Evolutionary conservation across 441 rosid species (phyloP), one percentile per base, ranked within the genome.

Genomic region (Theobroma grandiflorum): DNA sequence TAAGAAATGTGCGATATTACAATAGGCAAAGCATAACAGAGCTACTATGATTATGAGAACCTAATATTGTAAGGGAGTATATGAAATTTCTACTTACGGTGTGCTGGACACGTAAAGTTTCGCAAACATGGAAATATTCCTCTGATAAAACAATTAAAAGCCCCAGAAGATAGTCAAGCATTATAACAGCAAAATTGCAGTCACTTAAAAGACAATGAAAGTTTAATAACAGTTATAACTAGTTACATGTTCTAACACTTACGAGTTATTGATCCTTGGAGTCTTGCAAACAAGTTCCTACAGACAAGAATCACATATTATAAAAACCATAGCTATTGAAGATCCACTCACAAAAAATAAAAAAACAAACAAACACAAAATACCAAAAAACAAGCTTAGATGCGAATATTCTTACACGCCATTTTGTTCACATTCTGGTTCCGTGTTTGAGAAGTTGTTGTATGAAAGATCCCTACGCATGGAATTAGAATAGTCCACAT

Each of bases 401-500:
- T 37, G 15, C 9, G 8, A 18, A 77, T 20, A 22, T 79, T 63
- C 81, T 15, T 83, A 88, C 88, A 1, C 35, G n/a, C 0, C 35
- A 33, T 33, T 58, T 8, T 75, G 63, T 75, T 58, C 43, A 73
- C 89, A 70, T 67, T 38, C 35, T 49, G 76, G 10, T 38, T 4
- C 15, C 0, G 82, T 9, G 75, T 26, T 67, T 42, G 85, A 79
- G 66, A 88, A 84, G 78, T 82, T 86, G 76, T 88, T 88, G n/a
- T 82, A 86, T 45, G 88, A 87, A 74, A 85, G 76, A 55, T 85
- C 86, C 58, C 86, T 85, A 82, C 57, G 64, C 15, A 82, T n/a
- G 61, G 66, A 47, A n/a, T n/a, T n/a, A n/a, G n/a, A n/a, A n/a
- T n/a, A n/a, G n/a, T n/a, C n/a, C n/a, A n/a, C n/a, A n/a, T n/a